Conservation (phyloP, 1,284 basidiomycete species). For the Salmacisia buchloeana region DNA sequence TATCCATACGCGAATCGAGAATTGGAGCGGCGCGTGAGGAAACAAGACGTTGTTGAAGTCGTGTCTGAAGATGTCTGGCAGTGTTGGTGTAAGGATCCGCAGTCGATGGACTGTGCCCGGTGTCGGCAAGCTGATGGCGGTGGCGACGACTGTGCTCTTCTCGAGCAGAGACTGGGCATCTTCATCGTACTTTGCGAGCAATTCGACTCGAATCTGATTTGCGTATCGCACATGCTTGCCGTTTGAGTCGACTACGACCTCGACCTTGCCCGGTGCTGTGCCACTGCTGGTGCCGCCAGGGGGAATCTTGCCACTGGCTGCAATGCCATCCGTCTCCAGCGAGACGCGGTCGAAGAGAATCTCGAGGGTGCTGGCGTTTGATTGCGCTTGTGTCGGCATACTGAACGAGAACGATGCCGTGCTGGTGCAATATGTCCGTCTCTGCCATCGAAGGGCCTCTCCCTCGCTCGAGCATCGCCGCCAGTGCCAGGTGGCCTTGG, state of each 20-base stretch:
- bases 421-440: constrained; percentile 1
- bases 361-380: not conserved
- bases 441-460: constrained; percentile 2
- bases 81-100: constrained; percentile 4
- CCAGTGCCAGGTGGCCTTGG: not conserved
- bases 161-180: not conserved
- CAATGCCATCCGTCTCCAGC: not conserved
- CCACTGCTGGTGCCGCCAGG: not conserved
- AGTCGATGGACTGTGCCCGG: no score
- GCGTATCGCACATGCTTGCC: not conserved
- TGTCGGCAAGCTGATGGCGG: no score
- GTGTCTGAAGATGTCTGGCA: not conserved
- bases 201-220: not conserved
- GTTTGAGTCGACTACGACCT: not conserved
- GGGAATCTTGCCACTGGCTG: not conserved
- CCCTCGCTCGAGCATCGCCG: constrained; percentile 1
- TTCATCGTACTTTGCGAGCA: constrained; percentile 6
- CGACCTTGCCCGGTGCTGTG: not conserved
- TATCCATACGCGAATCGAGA: not conserved
- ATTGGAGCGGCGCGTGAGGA: not conserved
- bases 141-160: constrained; percentile 1
- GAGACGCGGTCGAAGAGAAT: constrained; percentile 3
- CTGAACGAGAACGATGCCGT: not conserved
- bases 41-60: not conserved
- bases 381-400: not conserved